Base-by-base conservation (phyloP, 257 asterid genomes). In the Nemophila menziesii region DNA sequence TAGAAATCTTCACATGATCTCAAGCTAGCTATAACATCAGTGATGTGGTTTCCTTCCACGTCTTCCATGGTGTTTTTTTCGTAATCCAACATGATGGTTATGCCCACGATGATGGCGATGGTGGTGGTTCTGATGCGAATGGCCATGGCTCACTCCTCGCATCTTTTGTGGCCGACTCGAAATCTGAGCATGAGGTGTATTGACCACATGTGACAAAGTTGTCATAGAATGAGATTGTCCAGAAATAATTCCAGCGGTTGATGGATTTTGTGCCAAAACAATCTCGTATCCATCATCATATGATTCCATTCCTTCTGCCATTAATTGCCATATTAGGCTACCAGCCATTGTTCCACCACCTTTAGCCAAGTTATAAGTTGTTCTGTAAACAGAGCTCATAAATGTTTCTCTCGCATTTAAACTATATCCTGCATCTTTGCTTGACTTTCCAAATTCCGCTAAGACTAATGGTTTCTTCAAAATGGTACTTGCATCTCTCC, bases 191-290 rank as follows among this genome's bases (percentile, higher is more conserved):
- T 36, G 53, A 8, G 36, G 33, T 16, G 48, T 57, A 49, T 49
- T 34, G 13, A 64, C 51, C 56, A 66, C 36, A 57, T 60, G 79
- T 8, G 76, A 60, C 26, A 79, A 57, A 4, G 67, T 33, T 15
- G 13, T 52, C 81, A 83, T 76, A 53, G 77, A 81, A 22, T 57
- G 81, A 3, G 95, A 70, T 16, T 84, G 93, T 2, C 57, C 43
- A 0, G 80, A 56, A 19, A 84, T 70, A 57, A 84, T 53, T 20
- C 66, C 44, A 20, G 19, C 52, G 2, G 79, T 75, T 0, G 79
- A 51, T 16, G 70, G 63, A 27, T 46, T 47, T 39, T 65, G 51
- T 2, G 83, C 61, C 33, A 75, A 37, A 5, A 75, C 62, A 29
- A 75, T 59, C 16, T 55, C 70, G 44, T 71, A 71, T 0, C 77